phyloP scores from a whole-genome alignment of 306 rosid species.

The Sesbania bispinosa region DNA sequence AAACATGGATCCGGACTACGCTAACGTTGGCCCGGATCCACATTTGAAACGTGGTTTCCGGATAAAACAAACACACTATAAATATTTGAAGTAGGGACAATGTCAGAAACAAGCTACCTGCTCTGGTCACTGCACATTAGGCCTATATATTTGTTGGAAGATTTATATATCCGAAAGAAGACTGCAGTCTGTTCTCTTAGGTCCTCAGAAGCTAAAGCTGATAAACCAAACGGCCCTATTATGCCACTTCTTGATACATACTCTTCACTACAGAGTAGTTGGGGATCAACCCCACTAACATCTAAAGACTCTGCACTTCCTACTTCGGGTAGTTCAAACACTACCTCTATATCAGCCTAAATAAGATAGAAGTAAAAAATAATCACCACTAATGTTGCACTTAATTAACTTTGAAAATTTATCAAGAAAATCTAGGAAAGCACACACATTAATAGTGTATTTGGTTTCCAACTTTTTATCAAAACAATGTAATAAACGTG shows the following conservation, averaged over 20 bases:
- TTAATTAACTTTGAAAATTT: background rate
- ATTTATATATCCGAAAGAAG: slow-evolving; percentile 42
- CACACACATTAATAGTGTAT: background rate
- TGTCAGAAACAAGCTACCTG: slow-evolving; percentile 36
- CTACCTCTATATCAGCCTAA: slow-evolving; percentile 56
- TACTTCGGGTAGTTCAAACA: slow-evolving; percentile 32
- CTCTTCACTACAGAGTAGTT: slow-evolving; percentile 38
- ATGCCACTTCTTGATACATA: slow-evolving; percentile 27
- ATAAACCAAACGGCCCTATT: slow-evolving; percentile 55
- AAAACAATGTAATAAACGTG: too few relatives aligned
- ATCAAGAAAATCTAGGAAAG: background rate
- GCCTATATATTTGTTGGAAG: slow-evolving; percentile 36
- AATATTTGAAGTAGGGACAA: background rate
- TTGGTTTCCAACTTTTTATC: too few relatives aligned
- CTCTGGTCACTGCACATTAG: slow-evolving; percentile 64
- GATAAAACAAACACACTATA: too few relatives aligned
- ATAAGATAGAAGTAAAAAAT: background rate
- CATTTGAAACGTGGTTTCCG: too few relatives aligned
- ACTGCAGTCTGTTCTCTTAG: slow-evolving; percentile 50
- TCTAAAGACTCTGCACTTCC: slow-evolving; percentile 35
- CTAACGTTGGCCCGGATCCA: too few relatives aligned
- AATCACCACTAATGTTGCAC: background rate
- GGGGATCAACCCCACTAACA: slow-evolving; percentile 34
- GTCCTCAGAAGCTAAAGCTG: slow-evolving; percentile 45
- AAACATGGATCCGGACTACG: too few relatives aligned